These are phyloP conservation scores for Lachancea nothofagi DNA, from an alignment of 805 yeast species.

Conservation along the genomic window DNA sequence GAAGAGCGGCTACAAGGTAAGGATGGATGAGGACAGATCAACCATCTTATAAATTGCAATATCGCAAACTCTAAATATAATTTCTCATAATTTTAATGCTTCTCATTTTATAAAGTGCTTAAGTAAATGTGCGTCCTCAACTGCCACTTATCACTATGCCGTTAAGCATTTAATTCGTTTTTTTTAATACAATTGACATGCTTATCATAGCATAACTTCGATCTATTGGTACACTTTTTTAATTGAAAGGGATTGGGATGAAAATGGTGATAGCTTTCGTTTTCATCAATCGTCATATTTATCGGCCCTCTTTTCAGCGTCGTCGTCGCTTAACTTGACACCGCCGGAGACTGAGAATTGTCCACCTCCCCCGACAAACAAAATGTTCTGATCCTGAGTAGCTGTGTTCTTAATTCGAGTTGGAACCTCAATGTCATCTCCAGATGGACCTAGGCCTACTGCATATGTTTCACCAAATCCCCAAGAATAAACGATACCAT, in stretches of 20 bases:
- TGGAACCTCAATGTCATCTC: slow-evolving; percentile 84
- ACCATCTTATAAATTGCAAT: not conserved
- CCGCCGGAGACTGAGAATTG: slow-evolving; percentile 93
- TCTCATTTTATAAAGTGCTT: not conserved
- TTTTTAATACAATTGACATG: not conserved
- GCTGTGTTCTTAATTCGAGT: slow-evolving; percentile 93
- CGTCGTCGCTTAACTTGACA: slow-evolving; percentile 38
- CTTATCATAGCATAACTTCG: not conserved
- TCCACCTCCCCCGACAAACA: slow-evolving; percentile 86
- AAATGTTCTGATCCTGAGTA: slow-evolving; percentile 69
- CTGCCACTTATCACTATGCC: no score
- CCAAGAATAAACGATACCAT: slow-evolving; percentile 90
- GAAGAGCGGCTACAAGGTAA: slow-evolving; percentile 60
- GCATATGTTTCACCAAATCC: slow-evolving; percentile 98
- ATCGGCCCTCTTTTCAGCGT: slow-evolving; percentile 40
- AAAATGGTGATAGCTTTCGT: not conserved
- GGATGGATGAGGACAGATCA: slow-evolving; percentile 40
- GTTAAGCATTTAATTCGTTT: not conserved
- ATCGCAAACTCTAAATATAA: no score
- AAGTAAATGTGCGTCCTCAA: not conserved
- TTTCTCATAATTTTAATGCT: no score
- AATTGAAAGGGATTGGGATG: not conserved
- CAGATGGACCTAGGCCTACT: slow-evolving; percentile 83
- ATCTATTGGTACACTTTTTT: slow-evolving; percentile 1
- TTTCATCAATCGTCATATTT: slow-evolving; percentile 46